Conservation (phyloP, 2,329 filamentous ascomycete species). For the Lojkania enalia region DNA sequence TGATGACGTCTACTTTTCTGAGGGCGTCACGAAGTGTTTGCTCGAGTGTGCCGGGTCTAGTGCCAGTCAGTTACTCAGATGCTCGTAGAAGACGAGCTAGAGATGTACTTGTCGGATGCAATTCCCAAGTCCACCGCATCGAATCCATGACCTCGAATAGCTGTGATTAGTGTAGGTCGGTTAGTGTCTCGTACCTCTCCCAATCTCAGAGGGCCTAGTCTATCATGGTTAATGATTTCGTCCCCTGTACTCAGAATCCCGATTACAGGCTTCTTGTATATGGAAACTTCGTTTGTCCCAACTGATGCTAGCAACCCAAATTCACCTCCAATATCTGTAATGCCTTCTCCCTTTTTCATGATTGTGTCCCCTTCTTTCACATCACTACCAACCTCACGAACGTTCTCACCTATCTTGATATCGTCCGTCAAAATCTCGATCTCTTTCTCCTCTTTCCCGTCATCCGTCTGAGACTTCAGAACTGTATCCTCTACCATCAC, state of each 20-base stretch:
- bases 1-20: constrained; percentile 74
- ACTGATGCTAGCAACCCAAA: constrained; percentile 87
- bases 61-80: constrained; percentile 25
- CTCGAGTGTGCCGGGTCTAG: constrained; percentile 70
- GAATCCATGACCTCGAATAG: constrained; percentile 73
- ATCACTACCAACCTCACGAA: constrained; percentile 90
- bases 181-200: constrained; percentile 96
- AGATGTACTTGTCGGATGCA: constrained; percentile 65
- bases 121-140: constrained; percentile 85
- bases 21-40: constrained; percentile 74
- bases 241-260: constrained; percentile 93
- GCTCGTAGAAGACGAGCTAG: background rate
- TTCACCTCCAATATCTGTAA: constrained; percentile 86
- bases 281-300: constrained; percentile 69
- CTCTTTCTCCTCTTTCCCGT: constrained; percentile 81
- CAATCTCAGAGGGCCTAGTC: constrained; percentile 63
- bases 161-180: constrained; percentile 81
- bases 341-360: constrained; percentile 75
- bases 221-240: constrained; percentile 79
- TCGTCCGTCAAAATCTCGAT: constrained; percentile 82
- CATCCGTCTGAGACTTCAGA: constrained; percentile 73
- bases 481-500: constrained; percentile 96
- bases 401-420: constrained; percentile 79
- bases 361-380: constrained; percentile 71
- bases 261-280: constrained; percentile 76